Conservation (phyloP, 495 filamentous ascomycete genomes). For the Tuber brumale region DNA sequence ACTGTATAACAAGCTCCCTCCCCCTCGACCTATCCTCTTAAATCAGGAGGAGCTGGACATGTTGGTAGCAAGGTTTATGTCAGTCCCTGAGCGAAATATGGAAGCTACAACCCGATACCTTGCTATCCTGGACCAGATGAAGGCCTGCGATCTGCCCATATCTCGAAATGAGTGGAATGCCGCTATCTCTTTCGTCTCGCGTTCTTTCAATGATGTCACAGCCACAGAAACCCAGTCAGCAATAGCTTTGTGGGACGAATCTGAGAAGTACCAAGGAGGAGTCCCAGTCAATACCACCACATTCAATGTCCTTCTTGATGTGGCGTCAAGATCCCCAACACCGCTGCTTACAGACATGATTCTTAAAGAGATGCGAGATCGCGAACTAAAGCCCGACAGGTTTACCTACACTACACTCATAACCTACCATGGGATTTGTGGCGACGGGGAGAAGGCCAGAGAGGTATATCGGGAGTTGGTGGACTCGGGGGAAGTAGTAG, state of each 20-base stretch:
- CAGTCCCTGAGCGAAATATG: constrained; percentile 52
- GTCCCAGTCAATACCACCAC: constrained; percentile 62
- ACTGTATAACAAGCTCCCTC: constrained; percentile 56
- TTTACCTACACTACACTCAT: constrained; percentile 73
- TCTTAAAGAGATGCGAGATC: constrained; percentile 66
- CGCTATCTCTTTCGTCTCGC: constrained; percentile 70
- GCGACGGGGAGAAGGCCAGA: constrained; percentile 62
- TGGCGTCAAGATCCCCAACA: constrained; percentile 76
- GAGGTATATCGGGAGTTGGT: constrained; percentile 70
- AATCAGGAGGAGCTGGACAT: constrained; percentile 52
- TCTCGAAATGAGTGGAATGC: constrained; percentile 67
- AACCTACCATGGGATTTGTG: constrained; percentile 67
- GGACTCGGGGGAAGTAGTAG: constrained; percentile 73
- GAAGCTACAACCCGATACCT: constrained; percentile 72
- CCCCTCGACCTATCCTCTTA: constrained; percentile 62
- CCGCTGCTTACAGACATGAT: constrained; percentile 76
- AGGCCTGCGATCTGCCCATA: constrained; percentile 58
- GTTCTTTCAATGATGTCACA: constrained; percentile 58
- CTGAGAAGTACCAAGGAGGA: constrained; percentile 63
- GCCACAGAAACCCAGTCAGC: constrained; percentile 62
- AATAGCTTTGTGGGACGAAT: constrained; percentile 77
- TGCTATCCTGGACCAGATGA: constrained; percentile 74
- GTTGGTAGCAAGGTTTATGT: constrained; percentile 63
- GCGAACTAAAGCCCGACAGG: constrained; percentile 60
- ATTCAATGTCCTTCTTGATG: constrained; percentile 87